Evolutionary conservation across 768 basidiomycete species (phyloP).

Genomic region (Amanita inopinata): DNA sequence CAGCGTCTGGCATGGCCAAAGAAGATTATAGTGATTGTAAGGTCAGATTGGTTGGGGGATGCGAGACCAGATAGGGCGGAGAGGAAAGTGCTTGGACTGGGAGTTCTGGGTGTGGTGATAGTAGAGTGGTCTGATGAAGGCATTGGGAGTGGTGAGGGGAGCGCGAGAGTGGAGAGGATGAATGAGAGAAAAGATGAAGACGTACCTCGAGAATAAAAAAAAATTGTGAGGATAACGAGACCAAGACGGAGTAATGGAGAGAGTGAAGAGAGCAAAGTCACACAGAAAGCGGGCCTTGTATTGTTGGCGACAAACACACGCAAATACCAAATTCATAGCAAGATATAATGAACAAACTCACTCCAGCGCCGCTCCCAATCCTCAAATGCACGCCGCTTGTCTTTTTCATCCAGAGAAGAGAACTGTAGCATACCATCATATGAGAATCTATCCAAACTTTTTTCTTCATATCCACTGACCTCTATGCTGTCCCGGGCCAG

Average conservation of each 20-base stretch:
- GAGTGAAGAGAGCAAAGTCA: slow-evolving; percentile 17
- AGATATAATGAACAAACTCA: slow-evolving; percentile 29
- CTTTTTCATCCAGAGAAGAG: slow-evolving; percentile 36
- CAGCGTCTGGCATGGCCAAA: slow-evolving; percentile 80
- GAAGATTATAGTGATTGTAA: slow-evolving; percentile 32
- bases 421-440: too few relatives aligned
- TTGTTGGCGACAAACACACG: slow-evolving; percentile 17
- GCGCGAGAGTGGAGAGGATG: slow-evolving; percentile 40
- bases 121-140: slow-evolving; percentile 43
- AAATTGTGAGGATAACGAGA: not conserved
- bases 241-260: slow-evolving; percentile 7
- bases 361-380: slow-evolving; percentile 42
- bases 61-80: slow-evolving; percentile 9
- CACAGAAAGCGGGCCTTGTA: slow-evolving; percentile 16
- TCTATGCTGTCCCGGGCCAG: slow-evolving; percentile 55
- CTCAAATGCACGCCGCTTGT: slow-evolving; percentile 33
- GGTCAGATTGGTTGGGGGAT: slow-evolving; percentile 19
- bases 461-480: too few relatives aligned
- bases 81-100: slow-evolving; percentile 21
- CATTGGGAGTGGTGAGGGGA: slow-evolving; percentile 49
- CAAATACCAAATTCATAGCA: slow-evolving; percentile 13
- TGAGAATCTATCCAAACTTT: too few relatives aligned
- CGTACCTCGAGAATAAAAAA: slow-evolving; percentile 20
- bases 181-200: slow-evolving; percentile 20
- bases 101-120: slow-evolving; percentile 28